Conservation (phyloP, 768 basidiomycete species). For the Flagelloscypha sp. region DNA sequence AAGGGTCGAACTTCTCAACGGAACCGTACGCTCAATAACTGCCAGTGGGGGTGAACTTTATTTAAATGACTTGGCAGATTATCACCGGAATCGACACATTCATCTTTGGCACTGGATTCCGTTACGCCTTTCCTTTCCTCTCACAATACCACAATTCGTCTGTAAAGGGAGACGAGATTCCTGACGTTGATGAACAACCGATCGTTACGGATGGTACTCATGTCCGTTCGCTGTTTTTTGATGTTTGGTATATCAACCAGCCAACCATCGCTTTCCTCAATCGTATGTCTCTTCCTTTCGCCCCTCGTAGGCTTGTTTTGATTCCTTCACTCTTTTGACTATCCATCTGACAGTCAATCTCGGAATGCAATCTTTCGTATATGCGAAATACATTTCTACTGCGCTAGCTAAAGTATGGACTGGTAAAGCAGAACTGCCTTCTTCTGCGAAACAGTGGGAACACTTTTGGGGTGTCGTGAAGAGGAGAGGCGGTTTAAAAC, state of each 20-base stretch:
- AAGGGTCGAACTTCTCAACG: constrained; percentile 19
- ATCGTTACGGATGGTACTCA: constrained; percentile 19
- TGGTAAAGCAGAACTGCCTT: constrained; percentile 26
- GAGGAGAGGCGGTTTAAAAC: constrained; percentile 27
- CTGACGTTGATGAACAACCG: constrained; percentile 8
- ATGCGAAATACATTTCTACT: constrained; percentile 27
- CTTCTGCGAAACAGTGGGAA: constrained; percentile 23
- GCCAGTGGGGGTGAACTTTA: not conserved
- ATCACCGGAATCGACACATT: constrained; percentile 20
- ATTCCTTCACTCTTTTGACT: no score
- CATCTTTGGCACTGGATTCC: constrained; percentile 23
- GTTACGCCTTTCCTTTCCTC: constrained; percentile 23
- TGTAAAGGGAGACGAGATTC: constrained; percentile 8
- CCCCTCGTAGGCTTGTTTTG: no score
- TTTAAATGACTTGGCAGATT: constrained; percentile 1
- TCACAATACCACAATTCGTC: constrained; percentile 20
- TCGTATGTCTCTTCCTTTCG: no score
- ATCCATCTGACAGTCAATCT: constrained; percentile 26
- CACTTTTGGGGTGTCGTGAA: constrained; percentile 22
- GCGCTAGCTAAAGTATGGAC: constrained; percentile 31
- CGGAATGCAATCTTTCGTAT: constrained; percentile 32
- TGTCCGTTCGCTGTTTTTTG: constrained; percentile 19
- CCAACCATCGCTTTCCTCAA: constrained; percentile 21
- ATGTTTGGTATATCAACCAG: constrained; percentile 24
- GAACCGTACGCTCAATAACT: constrained; percentile 9